phyloP scores from a whole-genome alignment of 2,329 filamentous ascomycete species.

The Rosellinia necatrix region DNA sequence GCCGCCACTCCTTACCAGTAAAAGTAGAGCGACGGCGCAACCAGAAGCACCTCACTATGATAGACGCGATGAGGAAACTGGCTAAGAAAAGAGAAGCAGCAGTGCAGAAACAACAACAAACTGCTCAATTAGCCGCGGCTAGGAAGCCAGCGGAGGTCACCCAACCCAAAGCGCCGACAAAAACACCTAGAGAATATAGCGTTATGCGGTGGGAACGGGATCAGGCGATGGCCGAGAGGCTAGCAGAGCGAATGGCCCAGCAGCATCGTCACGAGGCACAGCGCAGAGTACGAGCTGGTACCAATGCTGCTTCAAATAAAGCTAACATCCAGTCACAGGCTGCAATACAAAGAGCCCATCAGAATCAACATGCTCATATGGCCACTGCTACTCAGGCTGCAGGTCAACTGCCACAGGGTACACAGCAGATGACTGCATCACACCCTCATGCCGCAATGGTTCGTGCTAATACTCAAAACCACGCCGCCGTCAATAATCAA shows the following conservation, averaged over 20 bases:
- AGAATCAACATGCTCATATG: constrained; percentile 51
- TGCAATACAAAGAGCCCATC: constrained; percentile 52
- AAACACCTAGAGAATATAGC: constrained; percentile 91
- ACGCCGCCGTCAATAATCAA: constrained; percentile 53
- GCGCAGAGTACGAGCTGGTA: constrained; percentile 54
- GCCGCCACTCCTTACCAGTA: constrained; percentile 77
- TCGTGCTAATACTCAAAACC: constrained; percentile 51
- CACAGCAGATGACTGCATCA: constrained; percentile 41
- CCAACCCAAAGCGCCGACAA: constrained; percentile 56
- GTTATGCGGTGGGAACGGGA: constrained; percentile 87
- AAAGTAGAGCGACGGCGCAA: constrained; percentile 86
- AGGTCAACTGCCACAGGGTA: constrained; percentile 44
- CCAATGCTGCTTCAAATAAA: constrained; percentile 27
- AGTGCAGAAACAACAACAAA: constrained; percentile 85
- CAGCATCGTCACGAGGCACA: constrained; percentile 60
- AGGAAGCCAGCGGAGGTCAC: constrained; percentile 76
- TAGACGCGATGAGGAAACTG: constrained; percentile 94
- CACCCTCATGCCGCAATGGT: constrained; percentile 43
- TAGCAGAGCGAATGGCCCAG: constrained; percentile 63
- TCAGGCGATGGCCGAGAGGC: constrained; percentile 64
- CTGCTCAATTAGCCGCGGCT: constrained; percentile 73
- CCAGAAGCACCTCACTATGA: constrained; percentile 82
- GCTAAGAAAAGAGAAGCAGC: constrained; percentile 91
- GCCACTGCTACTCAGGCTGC: constrained; percentile 47
- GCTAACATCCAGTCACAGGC: constrained; percentile 42